Conservation (phyloP, 2,329 filamentous ascomycete species). For the Alternaria postmessia region DNA sequence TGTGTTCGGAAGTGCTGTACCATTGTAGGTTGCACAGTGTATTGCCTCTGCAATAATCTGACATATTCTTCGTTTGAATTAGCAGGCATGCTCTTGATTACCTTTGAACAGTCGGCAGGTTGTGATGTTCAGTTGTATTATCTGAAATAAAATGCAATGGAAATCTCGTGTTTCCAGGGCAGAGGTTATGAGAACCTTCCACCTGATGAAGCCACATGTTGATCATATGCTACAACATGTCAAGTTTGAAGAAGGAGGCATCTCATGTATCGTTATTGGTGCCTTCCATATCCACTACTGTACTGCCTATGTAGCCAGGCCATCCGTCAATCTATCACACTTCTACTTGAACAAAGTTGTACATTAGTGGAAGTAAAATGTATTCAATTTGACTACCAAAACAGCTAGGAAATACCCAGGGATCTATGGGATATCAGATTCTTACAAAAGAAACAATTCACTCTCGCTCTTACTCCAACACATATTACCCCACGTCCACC, state of each 20-base stretch:
- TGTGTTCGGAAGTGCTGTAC: too few species aligned
- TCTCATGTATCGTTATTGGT: too few species aligned
- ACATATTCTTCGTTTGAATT: too few species aligned
- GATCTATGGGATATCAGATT: slow-evolving; percentile 22
- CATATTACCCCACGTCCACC: background rate
- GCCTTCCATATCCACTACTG: too few species aligned
- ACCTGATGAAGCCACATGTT: background rate
- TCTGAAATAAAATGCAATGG: background rate
- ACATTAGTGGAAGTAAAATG: background rate
- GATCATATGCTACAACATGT: background rate
- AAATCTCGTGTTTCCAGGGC: background rate
- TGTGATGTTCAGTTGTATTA: too few species aligned
- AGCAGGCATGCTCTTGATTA: too few species aligned
- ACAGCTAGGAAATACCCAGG: slow-evolving; percentile 17
- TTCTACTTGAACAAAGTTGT: background rate
- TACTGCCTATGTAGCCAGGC: too few species aligned
- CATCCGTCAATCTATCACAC: too few species aligned
- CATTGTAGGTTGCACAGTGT: too few species aligned
- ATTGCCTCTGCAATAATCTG: too few species aligned
- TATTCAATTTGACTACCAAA: slow-evolving; percentile 15
- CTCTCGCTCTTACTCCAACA: slow-evolving; percentile 5
- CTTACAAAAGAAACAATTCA: slow-evolving; percentile 18
- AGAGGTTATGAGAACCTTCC: background rate
- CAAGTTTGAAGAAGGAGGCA: too few species aligned
- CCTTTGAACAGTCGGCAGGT: too few species aligned